Evolutionary conservation across 208 protist genomes (phyloP), one percentile per base, ranked within the genome.

Genomic region (Acanthamoeba pearcei): DNA sequence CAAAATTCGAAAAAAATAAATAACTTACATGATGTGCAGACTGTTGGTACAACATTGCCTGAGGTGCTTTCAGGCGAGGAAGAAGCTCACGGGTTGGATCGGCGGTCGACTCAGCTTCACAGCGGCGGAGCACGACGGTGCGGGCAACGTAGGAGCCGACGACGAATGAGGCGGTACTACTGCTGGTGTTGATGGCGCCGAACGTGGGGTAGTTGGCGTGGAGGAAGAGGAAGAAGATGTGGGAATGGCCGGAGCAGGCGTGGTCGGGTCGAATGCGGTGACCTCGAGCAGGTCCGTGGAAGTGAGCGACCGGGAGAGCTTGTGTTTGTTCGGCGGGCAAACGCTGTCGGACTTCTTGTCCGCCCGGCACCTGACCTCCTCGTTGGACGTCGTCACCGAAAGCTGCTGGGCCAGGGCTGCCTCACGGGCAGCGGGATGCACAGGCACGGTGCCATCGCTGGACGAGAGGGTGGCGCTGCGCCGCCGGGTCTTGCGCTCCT

Each of bases 231-330:
- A 53, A 15, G 49, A 15, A 8, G 10, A 0, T 1, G 9, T 29
- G 5, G 62, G 62, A 27, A 68, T 3, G 24, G 62, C 3, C 4
- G 62, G 62, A 27, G 27, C 17, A 15, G 62, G 62, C 9, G 24
- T 27, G 19, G 62, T 32, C 27, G 8, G 27, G 68, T 74, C 68
- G 13, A 74, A 74, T 29, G 68, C 15, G 0, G 29, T 17, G 68
- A 4, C 32, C 10, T 74, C 68, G 27, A 74, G 29, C 68, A 74
- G 8, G 68, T 74, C 68, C 1, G 68, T 74, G 68, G 68, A 29
- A 32, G 68, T 74, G 68, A 74, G 68, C 13, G 68, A 74, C n/a
- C 68, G 68, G 4, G 68, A 74, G 29, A 74, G 68, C 68, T 42
- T 74, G 13, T 3, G 13, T 29, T 42, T 74, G 24, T 15, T 68